Conservation (phyloP, 805 yeast genomes). For the Groenewaldozyma tartarivorans region DNA sequence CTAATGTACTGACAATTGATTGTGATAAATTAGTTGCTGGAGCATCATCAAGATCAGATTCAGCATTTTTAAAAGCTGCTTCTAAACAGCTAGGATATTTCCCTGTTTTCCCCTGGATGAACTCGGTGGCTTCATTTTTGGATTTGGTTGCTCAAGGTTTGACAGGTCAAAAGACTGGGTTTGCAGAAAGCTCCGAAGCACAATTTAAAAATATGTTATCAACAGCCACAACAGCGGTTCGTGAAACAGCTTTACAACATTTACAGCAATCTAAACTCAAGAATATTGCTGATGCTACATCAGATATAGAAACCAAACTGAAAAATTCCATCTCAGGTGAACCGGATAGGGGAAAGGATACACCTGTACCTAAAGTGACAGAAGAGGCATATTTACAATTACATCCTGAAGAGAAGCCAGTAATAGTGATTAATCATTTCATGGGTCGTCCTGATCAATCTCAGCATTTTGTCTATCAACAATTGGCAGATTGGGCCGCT, state of each 20-base stretch:
- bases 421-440: constrained; percentile 72
- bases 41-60: constrained; percentile 51
- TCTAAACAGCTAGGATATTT: constrained; percentile 80
- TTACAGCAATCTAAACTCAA: constrained; percentile 4
- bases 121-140: constrained; percentile 62
- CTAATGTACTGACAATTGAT: constrained; percentile 59
- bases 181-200: constrained; percentile 71
- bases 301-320: constrained; percentile 5
- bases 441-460: constrained; percentile 45
- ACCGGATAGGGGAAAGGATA: constrained; percentile 13
- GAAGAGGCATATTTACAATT: constrained; percentile 79
- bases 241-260: constrained; percentile 42
- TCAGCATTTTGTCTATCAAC: constrained; percentile 59
- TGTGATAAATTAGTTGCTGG: constrained; percentile 53
- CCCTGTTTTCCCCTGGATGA: constrained; percentile 92
- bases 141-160: constrained; percentile 84
- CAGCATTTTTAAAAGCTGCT: constrained; percentile 52
- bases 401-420: constrained; percentile 79
- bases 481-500: constrained; percentile 85
- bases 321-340: constrained; percentile 15
- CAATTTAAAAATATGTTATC: constrained; percentile 75
- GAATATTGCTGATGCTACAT: constrained; percentile 6
- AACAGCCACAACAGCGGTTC: constrained; percentile 62
- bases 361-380: constrained; percentile 31
- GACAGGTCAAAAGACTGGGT: constrained; percentile 89